Evolutionary conservation across 768 basidiomycete species (phyloP).

Genomic region (Boletus sensibilis): DNA sequence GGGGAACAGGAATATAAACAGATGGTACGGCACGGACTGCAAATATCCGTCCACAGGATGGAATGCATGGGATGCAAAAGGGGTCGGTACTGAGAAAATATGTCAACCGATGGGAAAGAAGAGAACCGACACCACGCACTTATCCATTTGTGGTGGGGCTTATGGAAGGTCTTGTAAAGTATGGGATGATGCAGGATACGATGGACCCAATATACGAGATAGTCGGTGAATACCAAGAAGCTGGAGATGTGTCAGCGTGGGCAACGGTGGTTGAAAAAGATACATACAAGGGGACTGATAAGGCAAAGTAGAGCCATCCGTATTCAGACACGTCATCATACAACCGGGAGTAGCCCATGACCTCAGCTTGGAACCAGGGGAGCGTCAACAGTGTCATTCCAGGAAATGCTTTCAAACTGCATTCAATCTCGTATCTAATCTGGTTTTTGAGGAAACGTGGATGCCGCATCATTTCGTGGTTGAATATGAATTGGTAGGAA

Average conservation of each 20-base stretch:
- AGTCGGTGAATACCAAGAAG: conserved; percentile 88
- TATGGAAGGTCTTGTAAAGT: conserved; percentile 90
- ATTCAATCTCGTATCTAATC: conserved; percentile 73
- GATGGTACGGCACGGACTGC: conserved; percentile 93
- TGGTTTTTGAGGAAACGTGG: conserved; percentile 93
- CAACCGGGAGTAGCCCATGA: conserved; percentile 76
- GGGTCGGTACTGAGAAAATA: conserved; percentile 76
- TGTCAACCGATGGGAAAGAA: conserved; percentile 7
- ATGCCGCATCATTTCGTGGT: conserved; percentile 93
- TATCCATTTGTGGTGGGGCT: conserved; percentile 99
- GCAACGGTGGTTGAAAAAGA: background rate
- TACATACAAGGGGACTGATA: conserved; percentile 68
- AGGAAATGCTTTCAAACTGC: conserved; percentile 76
- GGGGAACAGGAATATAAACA: conserved; percentile 89
- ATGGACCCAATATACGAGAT: conserved; percentile 96
- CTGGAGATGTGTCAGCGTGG: conserved; percentile 32
- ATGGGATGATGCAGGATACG: conserved; percentile 81
- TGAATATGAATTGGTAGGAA: conserved; percentile 86
- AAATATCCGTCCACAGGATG: conserved; percentile 93
- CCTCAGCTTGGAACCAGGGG: conserved; percentile 93
- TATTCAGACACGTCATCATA: conserved; percentile 81
- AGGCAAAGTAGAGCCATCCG: conserved; percentile 68
- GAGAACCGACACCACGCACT: conserved; percentile 47
- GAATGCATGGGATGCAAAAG: conserved; percentile 97
- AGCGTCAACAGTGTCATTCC: conserved; percentile 79